These are phyloP conservation scores for Globisporangium heterothallicum DNA, from an alignment of 352 stramenopile genomes.

Conservation along the genomic window DNA sequence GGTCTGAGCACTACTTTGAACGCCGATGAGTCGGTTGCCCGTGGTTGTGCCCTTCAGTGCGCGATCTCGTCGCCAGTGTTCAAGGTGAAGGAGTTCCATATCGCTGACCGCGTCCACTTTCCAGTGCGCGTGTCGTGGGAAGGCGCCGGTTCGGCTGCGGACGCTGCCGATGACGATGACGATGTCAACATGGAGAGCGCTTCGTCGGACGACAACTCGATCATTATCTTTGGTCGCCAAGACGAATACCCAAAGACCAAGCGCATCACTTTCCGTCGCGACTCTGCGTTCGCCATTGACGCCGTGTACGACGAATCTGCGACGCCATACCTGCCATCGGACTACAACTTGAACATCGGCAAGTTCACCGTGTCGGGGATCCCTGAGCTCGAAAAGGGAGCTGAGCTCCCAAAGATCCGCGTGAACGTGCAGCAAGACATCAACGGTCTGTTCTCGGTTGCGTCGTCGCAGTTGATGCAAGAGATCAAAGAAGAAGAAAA, in stretches of 20 bases:
- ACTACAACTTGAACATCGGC: constrained; percentile 79
- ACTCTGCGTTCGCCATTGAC: constrained; percentile 91
- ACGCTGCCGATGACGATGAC: constrained; percentile 80
- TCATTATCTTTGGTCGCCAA: constrained; percentile 94
- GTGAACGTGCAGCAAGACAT: constrained; percentile 98
- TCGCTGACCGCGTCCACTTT: constrained; percentile 86
- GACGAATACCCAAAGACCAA: constrained; percentile 97
- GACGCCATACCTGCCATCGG: constrained; percentile 50
- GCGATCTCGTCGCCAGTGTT: constrained; percentile 98
- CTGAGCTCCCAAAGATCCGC: constrained; percentile 89
- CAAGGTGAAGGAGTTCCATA: constrained; percentile 93
- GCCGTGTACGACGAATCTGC: constrained; percentile 87
- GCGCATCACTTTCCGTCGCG: constrained; percentile 93
- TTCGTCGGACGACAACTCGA: constrained; percentile 68
- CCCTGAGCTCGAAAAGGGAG: constrained; percentile 52
- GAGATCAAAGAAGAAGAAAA: constrained; percentile 91
- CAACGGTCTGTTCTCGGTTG: constrained; percentile 93
- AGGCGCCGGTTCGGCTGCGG: constrained; percentile 40
- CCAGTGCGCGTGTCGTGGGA: constrained; percentile 94
- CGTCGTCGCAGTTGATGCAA: constrained; percentile 96
- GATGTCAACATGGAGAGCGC: constrained; percentile 75
- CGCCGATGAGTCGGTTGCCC: constrained; percentile 96
- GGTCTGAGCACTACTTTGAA: constrained; percentile 99
- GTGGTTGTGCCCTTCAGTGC: constrained; percentile 96
- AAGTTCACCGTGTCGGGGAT: constrained; percentile 93